A percentile compares a stretch with the other conserved stretches of the same genome.
phyloP scores from a whole-genome alignment of 108 stramenopile genomes.

The Pseudonitzschia multistriata region DNA sequence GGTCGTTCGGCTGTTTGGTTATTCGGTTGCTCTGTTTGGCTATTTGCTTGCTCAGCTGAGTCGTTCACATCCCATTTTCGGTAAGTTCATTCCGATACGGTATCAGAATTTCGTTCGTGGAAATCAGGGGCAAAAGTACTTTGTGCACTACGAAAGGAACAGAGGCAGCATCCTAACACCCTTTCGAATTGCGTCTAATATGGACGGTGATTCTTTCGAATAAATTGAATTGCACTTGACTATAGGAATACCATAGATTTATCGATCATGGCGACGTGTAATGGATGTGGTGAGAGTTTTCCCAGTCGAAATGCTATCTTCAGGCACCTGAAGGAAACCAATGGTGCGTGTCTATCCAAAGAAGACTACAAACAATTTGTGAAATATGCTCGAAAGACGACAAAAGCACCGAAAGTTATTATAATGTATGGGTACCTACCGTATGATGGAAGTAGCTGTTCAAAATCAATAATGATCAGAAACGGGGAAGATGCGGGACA shows the following conservation, averaged over 20 bases:
- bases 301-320: slow-evolving; percentile 66
- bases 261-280: neutral
- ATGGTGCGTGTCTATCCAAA: slow-evolving; percentile 56
- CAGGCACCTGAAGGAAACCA: slow-evolving; percentile 57
- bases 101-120: too few species aligned
- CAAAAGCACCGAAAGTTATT: slow-evolving; percentile 53
- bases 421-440: slow-evolving; percentile 76
- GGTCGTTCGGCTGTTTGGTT: too few species aligned
- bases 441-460: neutral
- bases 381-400: slow-evolving; percentile 36
- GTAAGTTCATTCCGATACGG: too few species aligned
- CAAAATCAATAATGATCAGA: neutral
- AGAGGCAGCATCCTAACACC: too few species aligned
- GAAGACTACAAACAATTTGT: slow-evolving; percentile 54
- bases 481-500: slow-evolving; percentile 63
- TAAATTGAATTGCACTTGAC: too few species aligned
- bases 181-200: too few species aligned
- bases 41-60: too few species aligned
- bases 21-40: too few species aligned
- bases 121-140: too few species aligned
- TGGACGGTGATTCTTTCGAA: too few species aligned
- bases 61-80: too few species aligned
- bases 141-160: too few species aligned
- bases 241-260: neutral
- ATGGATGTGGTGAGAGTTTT: slow-evolving; percentile 58